phyloP scores from a whole-genome alignment of 1,284 basidiomycete genomes.

The Cryptococcus amylolentus region DNA sequence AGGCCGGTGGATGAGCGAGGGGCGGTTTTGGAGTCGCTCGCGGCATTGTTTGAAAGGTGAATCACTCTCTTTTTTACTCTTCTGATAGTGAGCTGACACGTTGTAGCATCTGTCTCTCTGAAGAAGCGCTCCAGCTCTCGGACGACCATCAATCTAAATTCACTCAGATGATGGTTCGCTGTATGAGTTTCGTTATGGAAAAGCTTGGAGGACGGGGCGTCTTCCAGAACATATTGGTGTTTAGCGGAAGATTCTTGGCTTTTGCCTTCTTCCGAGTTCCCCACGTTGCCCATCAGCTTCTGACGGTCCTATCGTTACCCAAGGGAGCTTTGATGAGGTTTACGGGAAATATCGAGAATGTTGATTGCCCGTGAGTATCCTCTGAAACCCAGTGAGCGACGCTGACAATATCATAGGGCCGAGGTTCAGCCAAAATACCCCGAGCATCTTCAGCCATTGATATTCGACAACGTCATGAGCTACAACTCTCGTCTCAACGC shows the following conservation, averaged over 20 bases:
- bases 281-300: conserved; percentile 53
- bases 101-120: conserved; percentile 46
- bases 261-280: conserved; percentile 56
- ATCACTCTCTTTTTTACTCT: not conserved
- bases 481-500: conserved; percentile 42
- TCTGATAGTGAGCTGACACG: not conserved
- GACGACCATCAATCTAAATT: conserved; percentile 38
- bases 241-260: conserved; percentile 53
- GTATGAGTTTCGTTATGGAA: conserved; percentile 53
- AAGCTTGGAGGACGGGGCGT: conserved; percentile 56
- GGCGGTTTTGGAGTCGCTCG: conserved; percentile 53
- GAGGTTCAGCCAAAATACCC: conserved; percentile 37
- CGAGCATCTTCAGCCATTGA: conserved; percentile 38
- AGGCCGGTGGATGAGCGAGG: conserved; percentile 52
- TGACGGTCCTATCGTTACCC: conserved; percentile 52
- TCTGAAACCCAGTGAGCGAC: not conserved
- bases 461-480: conserved; percentile 43
- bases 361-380: conserved; percentile 17
- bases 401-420: not conserved
- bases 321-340: conserved; percentile 50
- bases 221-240: conserved; percentile 55
- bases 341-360: conserved; percentile 30
- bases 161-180: conserved; percentile 46
- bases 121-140: conserved; percentile 40
- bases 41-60: conserved; percentile 51